Base-by-base conservation (phyloP, 305 asterid species). In the Solanum chacoense region DNA sequence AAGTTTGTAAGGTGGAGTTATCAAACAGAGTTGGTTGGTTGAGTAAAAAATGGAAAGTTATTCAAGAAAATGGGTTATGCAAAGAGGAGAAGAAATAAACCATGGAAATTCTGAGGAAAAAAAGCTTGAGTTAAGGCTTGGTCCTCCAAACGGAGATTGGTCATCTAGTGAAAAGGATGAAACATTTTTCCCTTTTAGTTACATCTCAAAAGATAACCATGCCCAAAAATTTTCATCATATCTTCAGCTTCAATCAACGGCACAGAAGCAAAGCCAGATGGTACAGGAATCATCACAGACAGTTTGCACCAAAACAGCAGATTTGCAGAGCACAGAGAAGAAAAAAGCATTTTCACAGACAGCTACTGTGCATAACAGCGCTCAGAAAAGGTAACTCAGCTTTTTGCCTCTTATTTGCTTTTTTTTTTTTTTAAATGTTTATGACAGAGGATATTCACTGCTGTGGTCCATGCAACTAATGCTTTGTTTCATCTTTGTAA, bases 361-460 rank as follows among this genome's bases (percentile, higher is more conserved):
- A 63, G 91, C 87, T 55, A 91, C 98, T 93, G 94, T 50, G 20
- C 91, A 87, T 50, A 93, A 86, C 95, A 92, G 88, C 88, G 93
- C 98, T 91, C 98, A 95, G 93, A 96, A 96, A 96, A 97, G 99
- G 99, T 97, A 32, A 86, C 84, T 89, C 93, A 72, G 71, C 92
- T 87, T 92, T 90, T 50, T 83, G 89, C 88, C 45, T 86, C 35
- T 31, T 84, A 84, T 69, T 45, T 85, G 85, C 55, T 78, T 83
- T 88, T 85, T 88, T 76, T 77, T 88, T 34, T 35, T 35, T 35
- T 35, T 35, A 34, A 34, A 34, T 34, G 87, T 89, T 87, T 89
- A 42, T 45, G 88, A 88, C 93, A 91, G 93, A 88, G 95, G 93
- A 92, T 93, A 91, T 92, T 94, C 96, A 93, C 93, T 91, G 85